Evolutionary conservation across 73 alveolate species (phyloP).

Genomic region (Chromera velia): DNA sequence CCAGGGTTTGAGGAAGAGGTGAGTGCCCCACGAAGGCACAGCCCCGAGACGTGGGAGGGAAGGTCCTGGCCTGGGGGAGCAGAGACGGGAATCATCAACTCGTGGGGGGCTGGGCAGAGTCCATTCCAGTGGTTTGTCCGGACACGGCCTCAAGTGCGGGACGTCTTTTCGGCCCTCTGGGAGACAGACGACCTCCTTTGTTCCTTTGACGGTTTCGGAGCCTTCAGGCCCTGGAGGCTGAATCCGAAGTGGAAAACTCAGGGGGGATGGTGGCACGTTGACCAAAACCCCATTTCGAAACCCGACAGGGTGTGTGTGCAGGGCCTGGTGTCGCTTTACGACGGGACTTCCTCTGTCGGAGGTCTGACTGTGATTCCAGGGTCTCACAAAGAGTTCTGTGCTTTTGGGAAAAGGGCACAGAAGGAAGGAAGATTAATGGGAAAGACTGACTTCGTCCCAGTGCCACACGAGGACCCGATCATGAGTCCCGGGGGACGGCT

Average conservation of each 20-base stretch:
- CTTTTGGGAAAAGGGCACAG: neutral
- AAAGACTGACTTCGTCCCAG: neutral
- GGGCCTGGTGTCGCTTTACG: neutral
- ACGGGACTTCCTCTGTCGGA: neutral
- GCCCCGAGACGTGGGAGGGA: too few species aligned
- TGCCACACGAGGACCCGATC: neutral
- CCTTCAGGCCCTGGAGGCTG: slow-evolving; percentile 7
- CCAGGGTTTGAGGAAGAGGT: too few species aligned
- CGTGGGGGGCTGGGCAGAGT: neutral
- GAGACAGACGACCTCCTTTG: slow-evolving; percentile 2
- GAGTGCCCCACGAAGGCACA: too few species aligned
- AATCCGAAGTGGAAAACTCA: neutral
- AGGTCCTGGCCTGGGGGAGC: too few species aligned
- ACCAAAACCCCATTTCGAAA: neutral
- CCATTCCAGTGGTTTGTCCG: neutral
- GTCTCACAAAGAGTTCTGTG: neutral
- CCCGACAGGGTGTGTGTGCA: neutral
- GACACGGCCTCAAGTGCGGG: neutral
- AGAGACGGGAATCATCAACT: neutral
- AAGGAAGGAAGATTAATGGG: neutral
- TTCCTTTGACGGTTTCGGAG: slow-evolving; percentile 5
- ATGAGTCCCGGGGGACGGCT: neutral
- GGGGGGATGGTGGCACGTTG: slow-evolving; percentile 13
- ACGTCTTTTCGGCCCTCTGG: neutral
- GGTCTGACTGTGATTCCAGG: slow-evolving; percentile 3